These are phyloP conservation scores for Globisporangium irregulare DNA, from an alignment of 352 stramenopile genomes.

Conservation along the genomic window DNA sequence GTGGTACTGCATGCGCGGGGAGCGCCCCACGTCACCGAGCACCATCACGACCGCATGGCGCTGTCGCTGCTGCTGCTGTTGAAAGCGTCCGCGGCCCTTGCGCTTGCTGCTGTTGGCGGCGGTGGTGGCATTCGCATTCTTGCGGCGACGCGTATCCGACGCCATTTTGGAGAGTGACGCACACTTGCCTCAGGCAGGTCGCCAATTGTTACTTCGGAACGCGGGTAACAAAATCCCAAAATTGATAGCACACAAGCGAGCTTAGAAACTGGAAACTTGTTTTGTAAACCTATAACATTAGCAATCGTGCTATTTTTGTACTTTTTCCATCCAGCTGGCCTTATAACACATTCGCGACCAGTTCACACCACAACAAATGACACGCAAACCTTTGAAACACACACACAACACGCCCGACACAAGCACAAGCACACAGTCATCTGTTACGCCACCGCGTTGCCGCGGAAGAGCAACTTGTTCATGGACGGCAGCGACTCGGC, in stretches of 20 bases:
- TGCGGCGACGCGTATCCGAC: constrained; percentile 7
- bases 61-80: background rate
- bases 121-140: background rate
- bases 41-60: constrained; percentile 91
- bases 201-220: no score
- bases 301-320: no score
- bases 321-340: background rate
- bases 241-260: no score
- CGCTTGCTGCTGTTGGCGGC: background rate
- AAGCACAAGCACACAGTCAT: background rate
- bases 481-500: constrained; percentile 62
- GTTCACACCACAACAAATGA: background rate
- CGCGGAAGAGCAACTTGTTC: constrained; percentile 52
- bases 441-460: background rate
- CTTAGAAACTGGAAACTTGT: no score
- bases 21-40: constrained; percentile 94
- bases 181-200: background rate
- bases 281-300: no score
- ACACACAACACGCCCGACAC: background rate
- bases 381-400: background rate
- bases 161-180: constrained; percentile 9
- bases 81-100: background rate
- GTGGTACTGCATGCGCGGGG: constrained; percentile 99
- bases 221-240: no score
- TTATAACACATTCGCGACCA: constrained; percentile 12